A percentile compares a stretch with the other conserved stretches of the same genome.
Evolutionary conservation across 2,329 filamentous ascomycete genomes (phyloP).

Genomic region (Xylaria sp.): DNA sequence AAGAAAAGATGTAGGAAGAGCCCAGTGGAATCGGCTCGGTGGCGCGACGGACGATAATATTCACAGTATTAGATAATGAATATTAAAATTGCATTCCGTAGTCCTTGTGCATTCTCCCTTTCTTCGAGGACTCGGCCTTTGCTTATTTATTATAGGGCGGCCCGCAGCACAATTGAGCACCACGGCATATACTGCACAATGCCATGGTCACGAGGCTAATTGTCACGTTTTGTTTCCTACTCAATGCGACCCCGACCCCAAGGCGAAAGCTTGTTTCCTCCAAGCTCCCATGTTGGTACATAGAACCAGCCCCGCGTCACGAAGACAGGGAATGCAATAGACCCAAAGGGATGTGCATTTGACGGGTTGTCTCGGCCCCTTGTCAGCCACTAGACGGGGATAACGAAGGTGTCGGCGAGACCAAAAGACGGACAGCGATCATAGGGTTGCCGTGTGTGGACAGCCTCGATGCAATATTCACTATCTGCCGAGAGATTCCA

Average conservation of each 20-base stretch:
- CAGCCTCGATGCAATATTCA: conserved; percentile 22
- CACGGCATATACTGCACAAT: neutral
- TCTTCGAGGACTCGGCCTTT: conserved; percentile 6
- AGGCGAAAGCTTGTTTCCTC: conserved; percentile 9
- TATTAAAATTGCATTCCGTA: conserved; percentile 10
- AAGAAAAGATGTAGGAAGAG: conserved; percentile 2
- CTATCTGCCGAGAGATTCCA: conserved; percentile 29
- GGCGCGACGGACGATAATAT: conserved; percentile 14
- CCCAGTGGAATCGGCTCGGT: neutral
- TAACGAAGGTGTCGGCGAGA: neutral
- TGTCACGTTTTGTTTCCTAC: conserved; percentile 19
- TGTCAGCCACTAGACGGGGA: conserved; percentile 18
- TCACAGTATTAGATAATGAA: conserved; percentile 15
- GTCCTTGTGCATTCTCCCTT: conserved; percentile 21
- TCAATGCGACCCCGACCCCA: neutral
- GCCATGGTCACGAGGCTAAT: conserved; percentile 28
- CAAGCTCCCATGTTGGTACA: conserved; percentile 23
- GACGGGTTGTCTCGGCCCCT: conserved; percentile 27
- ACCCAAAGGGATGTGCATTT: conserved; percentile 24
- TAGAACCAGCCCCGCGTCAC: conserved; percentile 12
- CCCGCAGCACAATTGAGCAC: conserved; percentile 1
- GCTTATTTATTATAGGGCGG: conserved; percentile 25
- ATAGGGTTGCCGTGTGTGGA: neutral
- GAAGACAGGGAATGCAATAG: conserved; percentile 11
- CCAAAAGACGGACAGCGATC: neutral